Evolutionary conservation across 257 asterid species (phyloP), one percentile per base, ranked within the genome.

Genomic region (Mentha longifolia): DNA sequence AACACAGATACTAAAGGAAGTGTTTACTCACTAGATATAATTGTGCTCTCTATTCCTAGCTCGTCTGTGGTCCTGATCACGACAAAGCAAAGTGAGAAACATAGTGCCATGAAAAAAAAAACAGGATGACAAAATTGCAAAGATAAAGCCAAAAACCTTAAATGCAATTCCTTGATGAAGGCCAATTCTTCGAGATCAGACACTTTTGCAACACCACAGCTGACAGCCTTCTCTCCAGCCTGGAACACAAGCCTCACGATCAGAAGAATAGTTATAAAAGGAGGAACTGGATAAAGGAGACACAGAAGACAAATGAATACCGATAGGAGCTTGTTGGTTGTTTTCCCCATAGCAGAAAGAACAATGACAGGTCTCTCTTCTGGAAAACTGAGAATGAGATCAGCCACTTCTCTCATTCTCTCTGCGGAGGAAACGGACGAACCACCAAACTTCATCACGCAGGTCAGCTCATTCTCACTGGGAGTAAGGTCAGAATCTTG

Each of bases 311-410:
- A 62, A 15, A 61, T 19, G 28, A 31, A 61, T 83, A 90, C 97
- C 82, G 31, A 75, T 47, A 91, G 74, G 65, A 91, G 95, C 45
- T 89, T 85, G 84, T 87, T 89, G 54, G 97, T 91, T 17, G 95
- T 86, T 79, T 89, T 91, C 73, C 96, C 95, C 97, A 91, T 91
- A 56, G 96, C 97, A 76, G 97, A 91, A 76, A 91, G 96, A 75
- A 91, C 96, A 77, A 91, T 78, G 67, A 91, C 72, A 25, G 97
- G 97, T 68, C 85, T 89, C 81, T 91, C 97, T 63, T 91, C 91
- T 0, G 95, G 95, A 78, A 91, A 91, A 73, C 89, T 82, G 80
- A 82, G 81, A 76, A 91, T 87, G 54, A 91, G 92, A 17, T 82
- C 81, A 58, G 93, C 96, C 42, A 91, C 85, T 73, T 91, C 92